phyloP scores from a whole-genome alignment of 805 yeast species.

The Ogataea pini region DNA sequence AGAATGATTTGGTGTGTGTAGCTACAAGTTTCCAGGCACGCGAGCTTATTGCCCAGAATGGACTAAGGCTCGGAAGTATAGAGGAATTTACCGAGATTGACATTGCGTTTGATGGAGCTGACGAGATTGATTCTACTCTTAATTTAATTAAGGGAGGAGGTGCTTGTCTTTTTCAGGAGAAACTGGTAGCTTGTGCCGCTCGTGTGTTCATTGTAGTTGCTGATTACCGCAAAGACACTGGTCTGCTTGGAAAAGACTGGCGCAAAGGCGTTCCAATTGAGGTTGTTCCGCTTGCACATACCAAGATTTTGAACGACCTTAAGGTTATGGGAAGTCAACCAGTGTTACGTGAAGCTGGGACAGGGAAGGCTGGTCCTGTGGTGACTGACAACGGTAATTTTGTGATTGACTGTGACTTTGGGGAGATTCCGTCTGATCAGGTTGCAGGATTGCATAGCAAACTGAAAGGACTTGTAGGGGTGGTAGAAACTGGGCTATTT shows the following conservation, averaged over 20 bases:
- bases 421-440: slow-evolving; percentile 54
- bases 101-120: slow-evolving; percentile 97
- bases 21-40: slow-evolving; percentile 97
- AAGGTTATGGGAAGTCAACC: slow-evolving; percentile 63
- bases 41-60: slow-evolving; percentile 77
- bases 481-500: slow-evolving; percentile 94
- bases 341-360: slow-evolving; percentile 76
- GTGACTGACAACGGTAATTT: slow-evolving; percentile 95
- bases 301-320: slow-evolving; percentile 68
- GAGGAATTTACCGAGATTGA: slow-evolving; percentile 84
- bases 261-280: slow-evolving; percentile 91
- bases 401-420: slow-evolving; percentile 90
- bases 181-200: slow-evolving; percentile 85
- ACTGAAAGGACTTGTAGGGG: slow-evolving; percentile 81
- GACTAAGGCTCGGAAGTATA: slow-evolving; percentile 72
- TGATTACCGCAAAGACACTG: slow-evolving; percentile 81
- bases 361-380: slow-evolving; percentile 95
- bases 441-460: slow-evolving; percentile 54
- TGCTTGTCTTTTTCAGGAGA: slow-evolving; percentile 95
- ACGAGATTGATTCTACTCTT: slow-evolving; percentile 80
- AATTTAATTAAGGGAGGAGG: slow-evolving; percentile 98
- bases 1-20: slow-evolving; percentile 67
- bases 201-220: slow-evolving; percentile 85
- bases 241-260: slow-evolving; percentile 77
- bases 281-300: slow-evolving; percentile 84